Conservation (phyloP, 805 yeast species). For the Saccharomycopsis oosterbeekiorum region DNA sequence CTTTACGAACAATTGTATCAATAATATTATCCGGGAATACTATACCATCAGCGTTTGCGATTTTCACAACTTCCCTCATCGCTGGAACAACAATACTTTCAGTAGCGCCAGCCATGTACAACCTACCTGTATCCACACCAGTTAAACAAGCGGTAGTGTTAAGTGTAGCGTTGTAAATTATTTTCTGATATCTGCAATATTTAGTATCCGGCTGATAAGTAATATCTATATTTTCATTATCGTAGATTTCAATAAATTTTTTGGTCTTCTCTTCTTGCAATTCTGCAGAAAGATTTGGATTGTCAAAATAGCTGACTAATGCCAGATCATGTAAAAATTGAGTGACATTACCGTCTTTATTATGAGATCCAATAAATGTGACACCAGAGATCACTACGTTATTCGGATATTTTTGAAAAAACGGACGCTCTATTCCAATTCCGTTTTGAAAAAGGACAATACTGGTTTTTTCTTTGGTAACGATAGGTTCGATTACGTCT, state of each 20-base stretch:
- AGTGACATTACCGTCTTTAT: slow-evolving; percentile 35
- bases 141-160: slow-evolving; percentile 55
- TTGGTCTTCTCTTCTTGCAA: slow-evolving; percentile 28
- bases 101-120: slow-evolving; percentile 35
- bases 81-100: slow-evolving; percentile 41
- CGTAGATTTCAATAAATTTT: slow-evolving; percentile 34
- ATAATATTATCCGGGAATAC: slow-evolving; percentile 39
- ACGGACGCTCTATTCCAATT: slow-evolving; percentile 49
- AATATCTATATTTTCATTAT: slow-evolving; percentile 33
- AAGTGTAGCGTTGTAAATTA: slow-evolving; percentile 58
- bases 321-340: slow-evolving; percentile 43
- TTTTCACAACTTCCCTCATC: slow-evolving; percentile 55
- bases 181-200: slow-evolving; percentile 52
- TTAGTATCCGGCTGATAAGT: slow-evolving; percentile 35
- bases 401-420: slow-evolving; percentile 38
- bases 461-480: slow-evolving; percentile 32
- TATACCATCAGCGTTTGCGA: slow-evolving; percentile 63
- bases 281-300: slow-evolving; percentile 27
- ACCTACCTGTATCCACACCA: slow-evolving; percentile 47
- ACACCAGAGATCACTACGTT: slow-evolving; percentile 49
- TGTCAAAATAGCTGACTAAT: slow-evolving; percentile 41
- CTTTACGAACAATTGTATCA: slow-evolving; percentile 42
- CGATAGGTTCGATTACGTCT: slow-evolving; percentile 39
- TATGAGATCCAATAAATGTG: slow-evolving; percentile 50
- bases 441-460: slow-evolving; percentile 59